These are phyloP conservation scores for Alnus rubra DNA, from an alignment of 306 rosid species.

Conservation along the genomic window DNA sequence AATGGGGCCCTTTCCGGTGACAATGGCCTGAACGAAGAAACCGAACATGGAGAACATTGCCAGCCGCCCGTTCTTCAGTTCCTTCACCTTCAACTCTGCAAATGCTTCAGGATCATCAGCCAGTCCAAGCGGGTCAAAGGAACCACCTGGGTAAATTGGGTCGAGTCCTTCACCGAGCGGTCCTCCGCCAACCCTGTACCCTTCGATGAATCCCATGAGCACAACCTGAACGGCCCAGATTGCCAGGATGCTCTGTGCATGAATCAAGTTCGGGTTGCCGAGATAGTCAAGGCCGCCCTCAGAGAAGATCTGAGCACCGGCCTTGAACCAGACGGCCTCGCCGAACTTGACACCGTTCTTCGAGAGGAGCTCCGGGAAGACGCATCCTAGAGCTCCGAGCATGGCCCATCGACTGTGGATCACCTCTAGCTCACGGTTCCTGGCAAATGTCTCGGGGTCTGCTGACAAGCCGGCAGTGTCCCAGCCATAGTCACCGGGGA, in stretches of 20 bases:
- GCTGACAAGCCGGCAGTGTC: conserved; percentile 97
- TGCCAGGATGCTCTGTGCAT: conserved; percentile 95
- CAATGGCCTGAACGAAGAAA: conserved; percentile 95
- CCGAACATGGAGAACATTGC: conserved; percentile 96
- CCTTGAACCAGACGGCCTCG: conserved; percentile 97
- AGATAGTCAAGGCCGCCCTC: conserved; percentile 96
- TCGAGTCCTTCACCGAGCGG: conserved; percentile 98
- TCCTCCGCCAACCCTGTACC: conserved; percentile 94
- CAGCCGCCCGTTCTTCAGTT: conserved; percentile 78
- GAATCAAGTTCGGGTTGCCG: conserved; percentile 91
- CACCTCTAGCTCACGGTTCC: conserved; percentile 91
- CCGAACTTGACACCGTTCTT: conserved; percentile 91
- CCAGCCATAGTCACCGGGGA: conserved; percentile 97
- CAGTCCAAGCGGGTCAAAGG: conserved; percentile 92
- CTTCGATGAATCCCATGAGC: conserved; percentile 90
- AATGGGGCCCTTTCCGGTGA: conserved; percentile 87
- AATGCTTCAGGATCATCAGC: conserved; percentile 97
- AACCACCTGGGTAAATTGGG: conserved; percentile 95
- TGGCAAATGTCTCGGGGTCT: conserved; percentile 92
- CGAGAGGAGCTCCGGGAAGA: conserved; percentile 80
- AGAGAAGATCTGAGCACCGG: conserved; percentile 88
- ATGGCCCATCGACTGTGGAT: conserved; percentile 94
- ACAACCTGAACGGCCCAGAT: conserved; percentile 96
- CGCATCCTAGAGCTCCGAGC: conserved; percentile 88
- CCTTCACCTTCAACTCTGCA: conserved; percentile 96